A percentile compares a stretch with the other conserved stretches of the same genome.
These are phyloP conservation scores for Saraca asoca DNA, from an alignment of 331 rosid genomes.

Conservation along the genomic window DNA sequence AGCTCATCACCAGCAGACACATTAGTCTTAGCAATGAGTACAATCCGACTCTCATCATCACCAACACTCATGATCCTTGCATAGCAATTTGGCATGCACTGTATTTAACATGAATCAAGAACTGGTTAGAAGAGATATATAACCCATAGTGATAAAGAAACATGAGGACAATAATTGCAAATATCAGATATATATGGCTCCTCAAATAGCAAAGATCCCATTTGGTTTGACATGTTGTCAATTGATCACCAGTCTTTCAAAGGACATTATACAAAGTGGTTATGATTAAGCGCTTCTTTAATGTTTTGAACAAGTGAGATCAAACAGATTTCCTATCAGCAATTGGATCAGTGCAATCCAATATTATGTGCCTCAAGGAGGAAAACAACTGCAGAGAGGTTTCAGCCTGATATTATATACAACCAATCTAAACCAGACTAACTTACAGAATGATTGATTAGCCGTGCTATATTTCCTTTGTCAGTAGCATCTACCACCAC, in stretches of 20 bases:
- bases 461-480: slow-evolving; percentile 96
- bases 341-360: too few relatives aligned
- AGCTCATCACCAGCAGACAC: slow-evolving; percentile 84
- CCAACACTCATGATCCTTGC: slow-evolving; percentile 99
- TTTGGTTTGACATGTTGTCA: too few relatives aligned
- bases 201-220: too few relatives aligned
- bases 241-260: too few relatives aligned
- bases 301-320: too few relatives aligned
- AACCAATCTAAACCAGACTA: slow-evolving; percentile 17
- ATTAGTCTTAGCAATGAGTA: slow-evolving; percentile 86
- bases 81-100: slow-evolving; percentile 99
- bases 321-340: too few relatives aligned
- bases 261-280: too few relatives aligned
- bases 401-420: background rate
- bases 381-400: background rate
- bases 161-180: too few relatives aligned
- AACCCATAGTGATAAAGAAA: too few relatives aligned
- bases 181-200: too few relatives aligned
- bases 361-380: too few relatives aligned
- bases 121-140: slow-evolving; percentile 15
- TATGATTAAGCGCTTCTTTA: too few relatives aligned
- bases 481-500: slow-evolving; percentile 99
- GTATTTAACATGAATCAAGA: slow-evolving; percentile 31
- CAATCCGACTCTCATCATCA: slow-evolving; percentile 93
- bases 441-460: slow-evolving; percentile 96